Base-by-base conservation (phyloP, 345 rosid species). In the Populus ilicifolia region DNA sequence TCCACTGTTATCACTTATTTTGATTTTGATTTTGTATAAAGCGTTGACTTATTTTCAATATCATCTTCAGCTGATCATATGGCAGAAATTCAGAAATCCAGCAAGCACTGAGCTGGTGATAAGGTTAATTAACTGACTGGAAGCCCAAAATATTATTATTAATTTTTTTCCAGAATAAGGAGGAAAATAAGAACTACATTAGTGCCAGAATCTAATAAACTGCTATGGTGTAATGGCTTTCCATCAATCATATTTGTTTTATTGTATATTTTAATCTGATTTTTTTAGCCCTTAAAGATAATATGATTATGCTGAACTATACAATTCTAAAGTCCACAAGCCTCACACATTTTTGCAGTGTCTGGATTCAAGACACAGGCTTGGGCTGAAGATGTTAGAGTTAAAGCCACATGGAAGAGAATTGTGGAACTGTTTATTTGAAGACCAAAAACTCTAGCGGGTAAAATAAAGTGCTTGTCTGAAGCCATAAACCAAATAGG, bases 391-490 rank as follows among this genome's bases (percentile, higher is more conserved):
- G 17, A 29, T 52, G 16, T 52, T 18, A 63, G n/a, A 21, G 75
- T 75, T 77, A 33, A n/a, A 75, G 36, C 54, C 46, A 71, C 76
- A 41, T 29, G 43, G 63, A 7, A 59, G 46, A 62, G 62, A 56
- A 66, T 62, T 70, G 63, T 48, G 17, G 41, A 64, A 54, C 69
- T 71, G 65, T 65, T 62, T 38, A 65, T 48, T 33, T 13, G 30
- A 70, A 30, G 43, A n/a, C 33, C 35, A 67, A n/a, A 43, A 64
- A 4, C 39, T 29, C 36, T 30, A 29, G 77, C 69, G 29, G 62
- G 33, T 50, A 29, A 29, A 63, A 10, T 25, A 30, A 43, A 63
- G 11, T 29, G 70, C n/a, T 61, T 73, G 29, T 73, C n/a, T 41
- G 56, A 64, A 76, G 38, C 20, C 5, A 17, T 38, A 52, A 8